Percentiles rank a stretch among this genome's conserved stretches.
phyloP scores from a whole-genome alignment of 2,329 filamentous ascomycete genomes.

The Zasmidium cellare region DNA sequence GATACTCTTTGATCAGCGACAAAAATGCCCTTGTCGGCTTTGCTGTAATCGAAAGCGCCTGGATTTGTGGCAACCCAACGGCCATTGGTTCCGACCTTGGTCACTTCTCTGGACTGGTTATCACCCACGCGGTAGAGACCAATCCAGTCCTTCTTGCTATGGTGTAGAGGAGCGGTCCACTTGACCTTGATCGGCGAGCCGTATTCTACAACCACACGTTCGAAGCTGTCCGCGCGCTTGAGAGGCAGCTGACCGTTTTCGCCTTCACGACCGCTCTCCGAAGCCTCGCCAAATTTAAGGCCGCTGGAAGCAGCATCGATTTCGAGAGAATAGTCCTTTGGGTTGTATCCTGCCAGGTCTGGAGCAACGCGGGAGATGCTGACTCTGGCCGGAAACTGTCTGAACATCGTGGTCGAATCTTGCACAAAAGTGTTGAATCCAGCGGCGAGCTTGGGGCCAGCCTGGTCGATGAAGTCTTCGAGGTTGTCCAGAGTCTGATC shows the following conservation, averaged over 20 bases:
- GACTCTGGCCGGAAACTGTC: slow-evolving; percentile 82
- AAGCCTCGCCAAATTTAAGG: slow-evolving; percentile 41
- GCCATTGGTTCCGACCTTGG: slow-evolving; percentile 80
- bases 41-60: slow-evolving; percentile 72
- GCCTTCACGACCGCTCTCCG: slow-evolving; percentile 71
- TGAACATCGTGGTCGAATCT: slow-evolving; percentile 85
- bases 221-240: slow-evolving; percentile 60
- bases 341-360: slow-evolving; percentile 76
- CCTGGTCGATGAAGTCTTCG: slow-evolving; percentile 84
- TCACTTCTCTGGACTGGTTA: slow-evolving; percentile 81
- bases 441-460: slow-evolving; percentile 80
- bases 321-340: slow-evolving; percentile 75
- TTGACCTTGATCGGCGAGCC: slow-evolving; percentile 85
- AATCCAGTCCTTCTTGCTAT: slow-evolving; percentile 91
- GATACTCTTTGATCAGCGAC: slow-evolving; percentile 63
- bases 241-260: slow-evolving; percentile 67
- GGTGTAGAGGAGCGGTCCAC: slow-evolving; percentile 85
- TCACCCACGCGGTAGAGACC: slow-evolving; percentile 95
- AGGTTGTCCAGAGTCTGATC: slow-evolving; percentile 86
- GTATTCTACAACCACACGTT: slow-evolving; percentile 81
- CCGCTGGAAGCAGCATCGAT: slow-evolving; percentile 63
- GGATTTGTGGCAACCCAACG: slow-evolving; percentile 83
- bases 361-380: slow-evolving; percentile 77
- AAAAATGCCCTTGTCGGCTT: slow-evolving; percentile 75
- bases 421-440: slow-evolving; percentile 84